A percentile compares a stretch with the other conserved stretches of the same genome.
These are phyloP conservation scores for Talaromyces trachyspermus DNA, from an alignment of 495 filamentous ascomycete genomes.

Conservation along the genomic window DNA sequence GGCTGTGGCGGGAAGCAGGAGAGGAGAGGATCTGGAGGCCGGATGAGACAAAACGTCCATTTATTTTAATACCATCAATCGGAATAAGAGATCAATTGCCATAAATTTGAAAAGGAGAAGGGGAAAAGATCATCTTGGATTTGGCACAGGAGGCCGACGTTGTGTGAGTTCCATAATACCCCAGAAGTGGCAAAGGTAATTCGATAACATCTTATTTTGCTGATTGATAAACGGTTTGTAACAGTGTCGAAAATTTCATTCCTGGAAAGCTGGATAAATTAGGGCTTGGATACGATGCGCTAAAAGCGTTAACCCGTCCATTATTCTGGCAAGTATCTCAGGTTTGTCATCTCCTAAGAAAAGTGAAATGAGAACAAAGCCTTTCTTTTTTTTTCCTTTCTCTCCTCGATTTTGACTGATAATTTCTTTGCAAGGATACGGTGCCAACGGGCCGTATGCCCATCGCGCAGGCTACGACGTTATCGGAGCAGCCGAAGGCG, in stretches of 20 bases:
- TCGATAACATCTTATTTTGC: neutral
- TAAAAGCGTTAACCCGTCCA: conserved; percentile 60
- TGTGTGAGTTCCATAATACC: conserved; percentile 23
- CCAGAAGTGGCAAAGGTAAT: neutral
- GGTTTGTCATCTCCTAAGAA: too few relatives aligned
- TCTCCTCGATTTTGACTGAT: too few relatives aligned
- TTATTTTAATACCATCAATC: conserved; percentile 43
- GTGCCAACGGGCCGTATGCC: conserved; percentile 76
- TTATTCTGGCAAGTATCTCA: conserved; percentile 21
- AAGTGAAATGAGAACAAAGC: too few relatives aligned
- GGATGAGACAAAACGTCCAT: conserved; percentile 11
- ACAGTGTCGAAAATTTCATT: conserved; percentile 76
- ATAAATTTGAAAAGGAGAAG: conserved; percentile 67
- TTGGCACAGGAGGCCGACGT: conserved; percentile 70
- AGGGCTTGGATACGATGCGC: conserved; percentile 60
- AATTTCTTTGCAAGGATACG: too few relatives aligned
- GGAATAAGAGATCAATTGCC: conserved; percentile 83
- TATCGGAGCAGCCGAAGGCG: conserved; percentile 89
- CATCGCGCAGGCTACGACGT: conserved; percentile 83
- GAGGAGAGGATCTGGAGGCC: conserved; percentile 18
- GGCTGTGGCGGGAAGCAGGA: conserved; percentile 15
- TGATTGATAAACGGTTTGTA: neutral
- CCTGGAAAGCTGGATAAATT: conserved; percentile 76
- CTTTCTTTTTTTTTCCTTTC: too few relatives aligned
- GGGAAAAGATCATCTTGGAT: conserved; percentile 65